Evolutionary conservation across 805 yeast genomes (phyloP).

Genomic region (Torulaspora franciscae): DNA sequence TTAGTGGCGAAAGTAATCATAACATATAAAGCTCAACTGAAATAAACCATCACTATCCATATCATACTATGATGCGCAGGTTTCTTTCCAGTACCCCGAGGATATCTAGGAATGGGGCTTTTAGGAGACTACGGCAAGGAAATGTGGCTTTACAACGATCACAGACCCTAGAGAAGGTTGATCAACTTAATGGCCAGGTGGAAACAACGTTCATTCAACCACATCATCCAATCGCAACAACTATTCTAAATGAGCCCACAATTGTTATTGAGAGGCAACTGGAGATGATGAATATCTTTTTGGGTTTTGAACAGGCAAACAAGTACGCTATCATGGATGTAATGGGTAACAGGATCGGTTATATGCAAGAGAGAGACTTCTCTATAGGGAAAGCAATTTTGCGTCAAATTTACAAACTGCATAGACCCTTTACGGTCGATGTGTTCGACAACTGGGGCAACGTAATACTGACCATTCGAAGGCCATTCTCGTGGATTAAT

Average conservation of each 20-base stretch:
- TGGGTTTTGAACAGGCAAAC: slow-evolving; percentile 92
- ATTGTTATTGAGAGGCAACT: slow-evolving; percentile 81
- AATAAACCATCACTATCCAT: no score
- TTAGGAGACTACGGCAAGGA: slow-evolving; percentile 8
- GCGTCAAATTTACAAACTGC: slow-evolving; percentile 77
- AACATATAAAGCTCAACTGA: no score
- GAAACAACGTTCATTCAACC: slow-evolving; percentile 38
- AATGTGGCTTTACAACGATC: neutral
- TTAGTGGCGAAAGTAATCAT: no score
- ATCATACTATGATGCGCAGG: slow-evolving; percentile 7
- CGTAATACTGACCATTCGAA: slow-evolving; percentile 55
- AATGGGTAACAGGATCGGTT: slow-evolving; percentile 70
- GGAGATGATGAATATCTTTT: slow-evolving; percentile 78
- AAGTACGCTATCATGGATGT: slow-evolving; percentile 68
- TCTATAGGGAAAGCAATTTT: slow-evolving; percentile 64
- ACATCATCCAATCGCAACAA: slow-evolving; percentile 53
- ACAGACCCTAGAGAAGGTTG: neutral
- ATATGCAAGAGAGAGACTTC: slow-evolving; percentile 74
- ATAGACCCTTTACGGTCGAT: slow-evolving; percentile 76
- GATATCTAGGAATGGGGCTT: slow-evolving; percentile 12
- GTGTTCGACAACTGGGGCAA: slow-evolving; percentile 62
- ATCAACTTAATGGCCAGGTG: neutral
- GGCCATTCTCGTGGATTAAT: slow-evolving; percentile 86
- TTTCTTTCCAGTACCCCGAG: slow-evolving; percentile 13
- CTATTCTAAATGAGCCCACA: slow-evolving; percentile 69